Conservation (phyloP, 768 basidiomycete species). For the Pisolithus tinctorius region DNA sequence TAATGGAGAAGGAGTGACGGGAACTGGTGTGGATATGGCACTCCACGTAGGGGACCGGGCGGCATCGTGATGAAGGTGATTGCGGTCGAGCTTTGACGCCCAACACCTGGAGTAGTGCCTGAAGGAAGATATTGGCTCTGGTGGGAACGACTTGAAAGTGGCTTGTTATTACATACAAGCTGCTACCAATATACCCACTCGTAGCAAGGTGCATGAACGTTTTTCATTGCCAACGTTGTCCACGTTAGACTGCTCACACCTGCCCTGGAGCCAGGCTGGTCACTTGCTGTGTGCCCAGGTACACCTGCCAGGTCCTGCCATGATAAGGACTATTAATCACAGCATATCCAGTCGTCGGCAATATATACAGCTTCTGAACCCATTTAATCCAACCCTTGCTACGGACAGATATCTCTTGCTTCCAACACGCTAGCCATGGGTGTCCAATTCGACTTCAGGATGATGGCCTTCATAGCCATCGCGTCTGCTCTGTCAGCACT, state of each 20-base stretch:
- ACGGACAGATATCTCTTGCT: background rate
- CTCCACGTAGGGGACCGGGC: constrained; percentile 45
- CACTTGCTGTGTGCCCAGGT: no score
- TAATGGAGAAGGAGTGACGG: constrained; percentile 14
- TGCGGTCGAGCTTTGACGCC: constrained; percentile 12
- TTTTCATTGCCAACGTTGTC: background rate
- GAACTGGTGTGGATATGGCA: constrained; percentile 24
- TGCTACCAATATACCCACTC: no score
- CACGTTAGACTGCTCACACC: background rate
- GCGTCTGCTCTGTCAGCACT: constrained; percentile 23
- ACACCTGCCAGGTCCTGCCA: no score
- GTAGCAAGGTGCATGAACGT: background rate
- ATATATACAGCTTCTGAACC: background rate
- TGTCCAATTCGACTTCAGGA: constrained; percentile 14
- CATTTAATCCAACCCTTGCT: background rate
- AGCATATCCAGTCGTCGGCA: no score
- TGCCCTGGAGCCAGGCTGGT: no score
- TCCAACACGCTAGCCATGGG: background rate
- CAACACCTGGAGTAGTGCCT: constrained; percentile 13
- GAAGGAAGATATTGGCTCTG: constrained; percentile 23
- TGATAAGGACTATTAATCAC: no score
- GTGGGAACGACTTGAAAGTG: constrained; percentile 3
- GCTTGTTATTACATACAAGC: background rate
- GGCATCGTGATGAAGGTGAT: constrained; percentile 59
- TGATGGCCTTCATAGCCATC: constrained; percentile 24